Conservation (phyloP, 2,329 filamentous ascomycete genomes). For the Cladosporium sp. region DNA sequence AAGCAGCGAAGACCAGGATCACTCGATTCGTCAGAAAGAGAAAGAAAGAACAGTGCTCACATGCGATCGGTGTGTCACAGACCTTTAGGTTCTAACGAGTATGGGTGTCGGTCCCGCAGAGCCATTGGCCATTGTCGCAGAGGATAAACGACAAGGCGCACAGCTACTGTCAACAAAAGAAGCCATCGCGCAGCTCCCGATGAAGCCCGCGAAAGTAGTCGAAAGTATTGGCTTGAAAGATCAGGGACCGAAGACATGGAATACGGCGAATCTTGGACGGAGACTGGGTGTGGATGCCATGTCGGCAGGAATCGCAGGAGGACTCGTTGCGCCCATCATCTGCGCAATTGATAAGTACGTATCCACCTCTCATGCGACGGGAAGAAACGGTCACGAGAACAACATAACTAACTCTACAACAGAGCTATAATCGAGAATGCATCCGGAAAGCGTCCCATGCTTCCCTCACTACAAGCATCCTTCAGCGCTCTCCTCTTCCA, state of each 20-base stretch:
- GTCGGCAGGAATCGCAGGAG: conserved; percentile 70
- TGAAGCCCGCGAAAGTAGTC: background rate
- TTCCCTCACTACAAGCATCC: conserved; percentile 60
- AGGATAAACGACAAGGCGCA: conserved; percentile 11
- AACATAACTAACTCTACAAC: conserved; percentile 11
- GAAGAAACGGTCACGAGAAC: background rate
- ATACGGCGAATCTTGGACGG: conserved; percentile 69
- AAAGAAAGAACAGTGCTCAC: conserved; percentile 11
- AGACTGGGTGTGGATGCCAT: conserved; percentile 68
- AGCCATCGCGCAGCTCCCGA: conserved; percentile 7
- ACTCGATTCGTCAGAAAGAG: background rate
- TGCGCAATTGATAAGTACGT: conserved; percentile 81
- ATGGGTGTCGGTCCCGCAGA: conserved; percentile 26
- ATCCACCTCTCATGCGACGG: background rate
- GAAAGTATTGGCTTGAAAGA: conserved; percentile 14
- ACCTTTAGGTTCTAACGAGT: conserved; percentile 28
- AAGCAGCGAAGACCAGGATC: background rate
- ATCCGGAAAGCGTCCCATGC: conserved; percentile 65
- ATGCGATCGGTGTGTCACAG: conserved; percentile 17
- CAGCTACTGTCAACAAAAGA: conserved; percentile 4
- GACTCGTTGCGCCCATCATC: conserved; percentile 78
- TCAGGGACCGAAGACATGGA: conserved; percentile 54
- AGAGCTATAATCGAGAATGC: conserved; percentile 81
- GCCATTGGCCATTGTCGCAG: conserved; percentile 20
- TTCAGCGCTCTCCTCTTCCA: conserved; percentile 57